Evolutionary conservation across 208 protist genomes (phyloP).

Genomic region (Strigomonas culicis): DNA sequence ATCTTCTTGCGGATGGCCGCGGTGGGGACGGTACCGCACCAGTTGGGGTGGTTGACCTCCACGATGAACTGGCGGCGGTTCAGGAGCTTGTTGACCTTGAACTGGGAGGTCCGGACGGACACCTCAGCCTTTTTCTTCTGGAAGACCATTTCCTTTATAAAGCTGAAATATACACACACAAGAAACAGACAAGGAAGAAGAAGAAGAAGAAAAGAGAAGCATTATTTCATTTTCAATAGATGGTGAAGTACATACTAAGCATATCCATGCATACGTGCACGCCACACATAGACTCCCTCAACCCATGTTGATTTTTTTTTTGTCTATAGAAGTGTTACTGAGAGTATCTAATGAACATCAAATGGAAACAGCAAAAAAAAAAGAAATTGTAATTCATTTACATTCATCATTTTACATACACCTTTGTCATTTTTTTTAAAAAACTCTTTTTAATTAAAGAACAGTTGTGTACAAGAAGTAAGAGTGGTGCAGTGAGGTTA

Average conservation of each 20-base stretch:
- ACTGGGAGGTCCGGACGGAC: conserved; percentile 95
- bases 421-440: conserved; percentile 9
- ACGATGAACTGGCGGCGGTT: conserved; percentile 99
- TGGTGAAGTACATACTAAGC: not conserved
- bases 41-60: conserved; percentile 85
- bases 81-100: conserved; percentile 99
- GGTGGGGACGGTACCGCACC: conserved; percentile 93
- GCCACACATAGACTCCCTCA: too few relatives aligned
- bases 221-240: conserved; percentile 7
- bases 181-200: conserved; percentile 17
- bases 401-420: not conserved
- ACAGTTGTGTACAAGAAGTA: too few relatives aligned
- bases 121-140: conserved; percentile 93
- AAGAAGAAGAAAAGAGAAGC: conserved; percentile 6
- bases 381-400: conserved; percentile 1
- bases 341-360: conserved; percentile 5
- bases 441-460: not conserved
- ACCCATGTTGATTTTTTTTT: too few relatives aligned
- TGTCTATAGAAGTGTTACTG: too few relatives aligned
- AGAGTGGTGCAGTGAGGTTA: too few relatives aligned
- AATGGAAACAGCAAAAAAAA: not conserved
- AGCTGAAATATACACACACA: not conserved
- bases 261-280: not conserved
- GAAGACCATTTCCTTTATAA: conserved; percentile 72
- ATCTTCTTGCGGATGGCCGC: conserved; percentile 94